A percentile compares a stretch with the other conserved stretches of the same genome.
phyloP scores from a whole-genome alignment of 1,139 yeast genomes.

The Nakaseomyces sp. region DNA sequence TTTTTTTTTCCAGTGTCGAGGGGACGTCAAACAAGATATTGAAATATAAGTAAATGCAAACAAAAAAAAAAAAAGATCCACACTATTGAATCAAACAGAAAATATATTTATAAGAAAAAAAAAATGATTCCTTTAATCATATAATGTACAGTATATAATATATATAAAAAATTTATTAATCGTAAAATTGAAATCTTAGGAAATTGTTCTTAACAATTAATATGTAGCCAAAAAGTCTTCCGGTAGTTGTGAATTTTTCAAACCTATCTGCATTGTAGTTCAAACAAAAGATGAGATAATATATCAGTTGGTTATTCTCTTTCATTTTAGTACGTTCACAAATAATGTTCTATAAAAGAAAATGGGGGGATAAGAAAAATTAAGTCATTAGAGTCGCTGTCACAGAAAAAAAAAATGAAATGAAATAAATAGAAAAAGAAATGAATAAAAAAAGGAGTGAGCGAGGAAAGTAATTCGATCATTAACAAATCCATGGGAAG shows the following conservation, averaged over 20 bases:
- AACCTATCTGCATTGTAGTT: neutral
- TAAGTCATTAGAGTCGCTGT: constrained; percentile 2
- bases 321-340: neutral
- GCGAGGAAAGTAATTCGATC: neutral
- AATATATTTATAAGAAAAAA: too few relatives aligned
- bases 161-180: neutral
- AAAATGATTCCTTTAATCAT: neutral
- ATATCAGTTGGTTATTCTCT: neutral
- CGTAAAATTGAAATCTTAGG: neutral
- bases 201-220: neutral
- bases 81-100: too few relatives aligned
- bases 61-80: too few relatives aligned
- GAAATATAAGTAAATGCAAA: too few relatives aligned
- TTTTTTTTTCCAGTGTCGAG: neutral
- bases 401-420: neutral
- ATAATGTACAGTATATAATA: constrained; percentile 1
- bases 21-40: neutral
- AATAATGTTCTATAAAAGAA: neutral
- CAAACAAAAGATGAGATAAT: neutral
- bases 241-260: neutral
- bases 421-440: neutral
- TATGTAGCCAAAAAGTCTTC: neutral
- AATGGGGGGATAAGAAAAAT: neutral
- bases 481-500: neutral
- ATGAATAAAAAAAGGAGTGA: neutral